Evolutionary conservation across 805 yeast genomes (phyloP), one percentile per base, ranked within the genome.

Genomic region (Blastobotrys attinorum): DNA sequence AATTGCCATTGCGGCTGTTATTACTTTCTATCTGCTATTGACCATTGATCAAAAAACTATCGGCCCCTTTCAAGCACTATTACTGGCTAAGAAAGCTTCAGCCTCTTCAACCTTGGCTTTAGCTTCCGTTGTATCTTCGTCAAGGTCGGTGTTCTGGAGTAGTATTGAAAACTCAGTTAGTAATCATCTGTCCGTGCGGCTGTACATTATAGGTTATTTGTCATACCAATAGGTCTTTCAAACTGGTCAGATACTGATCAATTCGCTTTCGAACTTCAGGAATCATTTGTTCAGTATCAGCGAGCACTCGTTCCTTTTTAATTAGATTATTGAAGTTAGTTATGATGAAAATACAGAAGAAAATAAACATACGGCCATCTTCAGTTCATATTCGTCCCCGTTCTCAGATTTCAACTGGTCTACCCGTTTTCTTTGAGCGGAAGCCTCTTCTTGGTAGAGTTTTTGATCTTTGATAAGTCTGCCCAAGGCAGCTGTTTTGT

Each of bases 401-500:
- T 68, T 61, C 17, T 62, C 63, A 5, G 63, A 53, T 51, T 69
- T 71, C 66, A 81, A 62, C 37, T 62, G 58, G 16, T 65, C 70
- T n/a, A 82, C 71, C 44, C 62, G 64, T 6, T 60, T 59, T 36
- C 70, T 64, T 48, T 81, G 83, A 38, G 77, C 80, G 13, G 59
- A 59, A 31, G 75, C 67, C 54, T 85, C 95, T 44, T 71, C 66
- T 21, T 70, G 65, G 58, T 85, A 86, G 27, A 76, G 66, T 10
- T 56, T 56, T 48, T 79, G 79, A 58, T 87, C 95, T 51, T 83
- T 83, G 32, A 79, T 54, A 13, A 87, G 66, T 48, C 95, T 70
- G 47, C 73, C 71, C 40, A 86, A 67, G 1, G 95, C 88, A 46
- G 73, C 76, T 31, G 74, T 70, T 53, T 83, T 84, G 59, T 86